Base-by-base conservation (phyloP, 1,284 basidiomycete species). In the Ustilago trichophora region DNA sequence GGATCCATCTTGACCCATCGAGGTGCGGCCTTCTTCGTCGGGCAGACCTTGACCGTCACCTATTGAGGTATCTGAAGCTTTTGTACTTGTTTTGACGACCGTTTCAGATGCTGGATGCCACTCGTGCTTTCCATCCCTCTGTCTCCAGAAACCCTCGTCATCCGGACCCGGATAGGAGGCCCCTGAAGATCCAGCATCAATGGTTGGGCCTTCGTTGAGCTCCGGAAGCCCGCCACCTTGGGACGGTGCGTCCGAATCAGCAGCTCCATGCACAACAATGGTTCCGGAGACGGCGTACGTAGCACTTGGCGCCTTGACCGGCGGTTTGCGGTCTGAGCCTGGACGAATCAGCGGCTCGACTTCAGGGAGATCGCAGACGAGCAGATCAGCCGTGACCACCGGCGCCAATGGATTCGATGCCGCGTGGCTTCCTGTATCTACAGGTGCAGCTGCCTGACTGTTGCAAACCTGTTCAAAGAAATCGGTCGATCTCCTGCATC, bases 131-230 rank as follows among this genome's bases (percentile, higher is more conserved):
- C 66, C 66, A 25, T 69, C 52, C 27, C 60, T 62, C 26, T 69
- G 66, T 31, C 66, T 58, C 66, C 66, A 69, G 26, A 64, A 69
- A 11, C 66, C 66, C 18, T 64, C 66, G 27, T 64, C 60, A 15
- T 42, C 41, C 3, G 66, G 66, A 7, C 57, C 60, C 3, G 66
- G 66, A 21, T 64, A 69, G 8, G 55, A 31, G 8, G 43, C 22
- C 21, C 40, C 38, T 9, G 24, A 7, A 8, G 27, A 13, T 15
- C n/a, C 31, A 22, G 29, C 32, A 10, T 22, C 15, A 3, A 13
- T 9, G 1, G 41, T 18, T 8, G 27, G 13, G 21, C 29, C 24
- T 11, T 21, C 44, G 16, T 44, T 40, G 6, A 63, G 29, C n/a
- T 55, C 48, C 15, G 60, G 53, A 9, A 55, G 35, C 25, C 32